Evolutionary conservation across 306 rosid genomes (phyloP).

Genomic region (Ziziphus jujuba): DNA sequence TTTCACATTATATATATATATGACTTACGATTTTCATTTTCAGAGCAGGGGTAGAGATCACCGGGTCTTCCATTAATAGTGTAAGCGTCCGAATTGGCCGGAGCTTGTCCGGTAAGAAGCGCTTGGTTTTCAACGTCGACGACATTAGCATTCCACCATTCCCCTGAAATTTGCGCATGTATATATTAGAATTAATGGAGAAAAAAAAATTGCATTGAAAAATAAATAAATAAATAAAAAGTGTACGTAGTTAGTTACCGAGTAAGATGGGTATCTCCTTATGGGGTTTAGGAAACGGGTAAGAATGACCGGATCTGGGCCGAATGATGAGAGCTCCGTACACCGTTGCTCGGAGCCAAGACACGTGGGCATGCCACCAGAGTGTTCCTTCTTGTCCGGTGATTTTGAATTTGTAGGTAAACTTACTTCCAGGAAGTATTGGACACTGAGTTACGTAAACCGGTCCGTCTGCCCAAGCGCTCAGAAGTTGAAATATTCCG

Average conservation of each 20-base stretch:
- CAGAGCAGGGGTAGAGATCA: conserved; percentile 53
- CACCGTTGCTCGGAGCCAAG: conserved; percentile 32
- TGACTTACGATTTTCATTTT: too few species aligned
- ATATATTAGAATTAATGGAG: too few species aligned
- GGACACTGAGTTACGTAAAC: conserved; percentile 29
- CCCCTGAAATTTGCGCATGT: too few species aligned
- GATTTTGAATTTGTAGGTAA: conserved; percentile 24
- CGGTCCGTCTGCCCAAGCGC: conserved; percentile 31
- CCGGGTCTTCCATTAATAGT: conserved; percentile 77
- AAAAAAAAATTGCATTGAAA: not conserved
- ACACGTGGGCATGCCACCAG: conserved; percentile 32
- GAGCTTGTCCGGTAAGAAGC: conserved; percentile 16
- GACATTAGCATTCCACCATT: conserved; percentile 71
- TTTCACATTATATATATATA: too few species aligned
- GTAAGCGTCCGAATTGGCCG: conserved; percentile 40
- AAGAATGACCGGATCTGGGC: conserved; percentile 2
- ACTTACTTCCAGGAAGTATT: conserved; percentile 10
- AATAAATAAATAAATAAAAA: not conserved
- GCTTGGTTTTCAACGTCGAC: conserved; percentile 39
- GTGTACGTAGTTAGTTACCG: conserved; percentile 40
- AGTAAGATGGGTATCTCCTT: conserved; percentile 51
- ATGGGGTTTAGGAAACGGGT: conserved; percentile 24
- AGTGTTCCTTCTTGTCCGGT: conserved; percentile 35
- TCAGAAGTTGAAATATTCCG: conserved; percentile 19
- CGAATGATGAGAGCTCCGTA: conserved; percentile 22